Conservation (phyloP, 345 rosid genomes). For the Fremontodendron californicum region DNA sequence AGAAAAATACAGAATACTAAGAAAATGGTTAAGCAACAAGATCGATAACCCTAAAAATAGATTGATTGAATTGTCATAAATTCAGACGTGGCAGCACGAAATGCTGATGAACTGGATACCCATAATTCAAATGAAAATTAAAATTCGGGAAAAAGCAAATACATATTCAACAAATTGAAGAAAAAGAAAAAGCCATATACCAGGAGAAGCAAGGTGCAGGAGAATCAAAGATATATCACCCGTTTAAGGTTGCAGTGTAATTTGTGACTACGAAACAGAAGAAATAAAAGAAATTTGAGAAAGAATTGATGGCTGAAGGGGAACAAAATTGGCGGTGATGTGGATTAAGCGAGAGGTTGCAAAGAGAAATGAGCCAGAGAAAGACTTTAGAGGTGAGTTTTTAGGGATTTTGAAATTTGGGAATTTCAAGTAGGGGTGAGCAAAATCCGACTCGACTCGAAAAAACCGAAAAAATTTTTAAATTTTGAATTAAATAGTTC, state of each 20-base stretch:
- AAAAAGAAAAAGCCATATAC: neutral
- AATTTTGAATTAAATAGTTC: too few species aligned
- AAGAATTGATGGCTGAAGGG: neutral
- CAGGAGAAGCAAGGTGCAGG: neutral
- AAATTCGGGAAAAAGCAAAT: neutral
- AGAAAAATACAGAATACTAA: neutral
- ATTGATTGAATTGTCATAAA: neutral
- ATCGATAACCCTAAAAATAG: neutral
- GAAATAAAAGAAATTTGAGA: neutral
- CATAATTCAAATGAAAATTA: neutral
- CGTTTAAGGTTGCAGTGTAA: neutral
- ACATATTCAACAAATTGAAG: neutral
- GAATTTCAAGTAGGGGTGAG: neutral
- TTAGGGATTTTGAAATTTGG: constrained; percentile 8
- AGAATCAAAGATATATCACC: neutral
- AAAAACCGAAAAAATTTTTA: too few species aligned
- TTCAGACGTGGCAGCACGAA: neutral
- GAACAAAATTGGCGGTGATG: neutral
- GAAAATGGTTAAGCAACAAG: neutral
- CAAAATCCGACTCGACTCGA: too few species aligned
- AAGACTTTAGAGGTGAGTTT: neutral
- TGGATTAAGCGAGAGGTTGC: neutral
- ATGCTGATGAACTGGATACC: neutral
- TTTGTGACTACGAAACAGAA: neutral
- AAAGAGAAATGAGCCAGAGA: neutral